These are phyloP conservation scores for Phytophthora cactorum DNA, from an alignment of 352 stramenopile species.

Conservation along the genomic window DNA sequence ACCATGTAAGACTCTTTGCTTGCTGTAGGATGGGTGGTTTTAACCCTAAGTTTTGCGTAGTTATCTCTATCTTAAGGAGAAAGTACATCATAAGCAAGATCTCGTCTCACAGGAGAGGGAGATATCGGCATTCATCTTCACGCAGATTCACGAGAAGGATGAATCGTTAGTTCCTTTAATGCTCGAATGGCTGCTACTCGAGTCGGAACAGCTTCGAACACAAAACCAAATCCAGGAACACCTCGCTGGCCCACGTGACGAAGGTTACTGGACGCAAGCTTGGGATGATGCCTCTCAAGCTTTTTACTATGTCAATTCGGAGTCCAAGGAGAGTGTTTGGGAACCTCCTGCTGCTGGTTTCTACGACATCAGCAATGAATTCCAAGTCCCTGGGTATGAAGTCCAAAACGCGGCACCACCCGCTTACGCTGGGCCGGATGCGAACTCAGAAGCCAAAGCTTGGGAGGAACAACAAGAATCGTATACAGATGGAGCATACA, in stretches of 20 bases:
- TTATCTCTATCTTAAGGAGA: slow-evolving; percentile 85
- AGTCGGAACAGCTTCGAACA: slow-evolving; percentile 68
- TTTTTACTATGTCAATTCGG: slow-evolving; percentile 73
- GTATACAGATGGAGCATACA: slow-evolving; percentile 1
- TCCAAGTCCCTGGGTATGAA: slow-evolving; percentile 41
- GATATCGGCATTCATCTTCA: slow-evolving; percentile 72
- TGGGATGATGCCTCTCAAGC: slow-evolving; percentile 68
- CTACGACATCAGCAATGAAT: slow-evolving; percentile 68
- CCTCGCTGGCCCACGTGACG: slow-evolving; percentile 43
- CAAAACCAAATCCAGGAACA: slow-evolving; percentile 73
- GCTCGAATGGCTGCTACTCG: slow-evolving; percentile 80
- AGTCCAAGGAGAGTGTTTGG: slow-evolving; percentile 67
- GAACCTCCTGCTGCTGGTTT: slow-evolving; percentile 63
- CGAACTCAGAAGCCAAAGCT: not conserved
- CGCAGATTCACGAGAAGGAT: slow-evolving; percentile 60
- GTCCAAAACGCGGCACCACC: not conserved
- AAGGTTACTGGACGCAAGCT: slow-evolving; percentile 65
- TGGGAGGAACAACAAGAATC: slow-evolving; percentile 19
- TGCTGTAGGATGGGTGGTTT: not conserved
- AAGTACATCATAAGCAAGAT: slow-evolving; percentile 77
- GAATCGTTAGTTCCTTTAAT: slow-evolving; percentile 63
- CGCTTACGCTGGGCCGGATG: not conserved
- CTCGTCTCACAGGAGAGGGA: slow-evolving; percentile 71
- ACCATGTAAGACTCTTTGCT: slow-evolving; percentile 47
- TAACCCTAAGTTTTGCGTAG: slow-evolving; percentile 32